Base-by-base conservation (phyloP, 2,329 filamentous ascomycete species). In the Fusarium agapanthi region DNA sequence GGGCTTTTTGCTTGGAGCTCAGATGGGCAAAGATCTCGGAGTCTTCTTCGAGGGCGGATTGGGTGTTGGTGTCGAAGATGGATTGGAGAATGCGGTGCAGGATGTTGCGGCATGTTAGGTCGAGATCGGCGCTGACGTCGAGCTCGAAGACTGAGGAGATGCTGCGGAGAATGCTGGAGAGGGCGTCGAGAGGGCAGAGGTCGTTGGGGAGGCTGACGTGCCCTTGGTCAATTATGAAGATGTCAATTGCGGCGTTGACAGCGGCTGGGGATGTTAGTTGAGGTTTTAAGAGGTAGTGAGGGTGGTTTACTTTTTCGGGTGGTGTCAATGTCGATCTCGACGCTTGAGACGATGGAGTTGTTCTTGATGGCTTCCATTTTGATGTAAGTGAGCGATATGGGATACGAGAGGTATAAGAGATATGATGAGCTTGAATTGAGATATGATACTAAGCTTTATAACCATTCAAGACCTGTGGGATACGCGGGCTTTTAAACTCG, bases 41-140 rank as follows among this genome's bases (percentile, higher is more conserved):
- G 63, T 78, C 76, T 54, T 75, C 73, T 59, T 78, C 76, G 7
- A 78, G 69, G 34, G 68, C 73, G 9, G 55, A 55, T 34, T 78
- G 76, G 14, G 76, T 78, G 38, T 78, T 69, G 44, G 73, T 76
- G 69, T 77, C 75, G 51, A 78, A 78, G 59, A 75, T 76, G 67
- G 76, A 75, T 50, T 78, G 76, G 18, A 78, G 75, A 18, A 78
- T 69, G 62, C 75, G 76, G 44, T 78, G 76, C 20, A 78, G 76
- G 22, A 70, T 74, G 41, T 73, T 54, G 43, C 75, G 75, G 30
- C 76, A 77, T 38, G 63, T 74, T 47, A 78, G 65, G 38, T 78
- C 74, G 14, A 78, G 63, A 35, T 72, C 75, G 5, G 72, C 30
- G 43, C 68, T 71, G 56, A 76, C 67, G 32, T 76, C 57, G 40